phyloP scores from a whole-genome alignment of 2,329 filamentous ascomycete genomes.

The Claviceps digitariae region DNA sequence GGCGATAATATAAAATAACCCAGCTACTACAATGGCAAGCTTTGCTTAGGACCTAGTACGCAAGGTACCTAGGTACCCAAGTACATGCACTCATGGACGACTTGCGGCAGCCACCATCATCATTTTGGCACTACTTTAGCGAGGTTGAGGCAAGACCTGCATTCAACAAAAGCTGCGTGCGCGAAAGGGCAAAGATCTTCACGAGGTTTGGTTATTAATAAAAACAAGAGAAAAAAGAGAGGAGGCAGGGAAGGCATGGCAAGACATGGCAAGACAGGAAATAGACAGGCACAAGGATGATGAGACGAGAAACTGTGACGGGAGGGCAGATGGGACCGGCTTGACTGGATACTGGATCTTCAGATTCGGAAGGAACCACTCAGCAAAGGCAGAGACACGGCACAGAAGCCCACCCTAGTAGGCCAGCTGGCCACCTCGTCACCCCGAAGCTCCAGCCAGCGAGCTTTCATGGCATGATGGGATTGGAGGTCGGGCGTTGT shows the following conservation, averaged over 20 bases:
- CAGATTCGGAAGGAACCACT: background rate
- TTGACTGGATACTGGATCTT: constrained; percentile 4
- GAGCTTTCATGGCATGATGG: constrained; percentile 2
- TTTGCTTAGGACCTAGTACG: background rate
- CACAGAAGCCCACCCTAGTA: constrained; percentile 3
- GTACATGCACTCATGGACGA: background rate
- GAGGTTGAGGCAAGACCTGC: background rate
- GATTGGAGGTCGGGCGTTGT: constrained; percentile 3
- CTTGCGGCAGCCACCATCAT: background rate
- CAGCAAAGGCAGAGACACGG: constrained; percentile 2
- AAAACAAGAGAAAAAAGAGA: background rate
- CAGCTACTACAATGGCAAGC: background rate
- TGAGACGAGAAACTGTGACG: background rate
- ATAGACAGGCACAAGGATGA: background rate
- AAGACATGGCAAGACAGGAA: background rate
- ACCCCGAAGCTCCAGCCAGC: constrained; percentile 2
- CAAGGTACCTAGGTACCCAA: too few species aligned
- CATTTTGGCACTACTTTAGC: background rate
- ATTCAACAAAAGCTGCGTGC: background rate
- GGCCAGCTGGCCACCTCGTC: constrained; percentile 3
- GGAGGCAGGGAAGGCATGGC: background rate
- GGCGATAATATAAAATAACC: background rate
- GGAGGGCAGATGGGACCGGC: background rate
- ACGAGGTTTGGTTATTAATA: background rate
- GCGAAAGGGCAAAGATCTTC: background rate